These are phyloP conservation scores for Aegilops bicornis DNA, from an alignment of 176 grass and related monocot species.

Conservation along the genomic window DNA sequence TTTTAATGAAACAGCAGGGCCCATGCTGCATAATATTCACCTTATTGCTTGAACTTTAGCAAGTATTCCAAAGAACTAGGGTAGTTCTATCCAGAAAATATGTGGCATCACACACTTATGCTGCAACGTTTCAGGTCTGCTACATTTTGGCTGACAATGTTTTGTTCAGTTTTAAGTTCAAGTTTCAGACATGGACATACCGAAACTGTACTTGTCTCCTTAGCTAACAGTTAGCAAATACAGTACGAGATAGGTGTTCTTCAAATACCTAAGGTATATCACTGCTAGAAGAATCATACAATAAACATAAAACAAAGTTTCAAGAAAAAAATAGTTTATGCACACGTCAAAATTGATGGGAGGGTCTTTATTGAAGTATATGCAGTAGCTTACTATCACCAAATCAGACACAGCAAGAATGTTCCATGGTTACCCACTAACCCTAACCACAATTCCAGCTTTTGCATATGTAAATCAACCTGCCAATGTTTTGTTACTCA, in stretches of 20 bases:
- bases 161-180: neutral
- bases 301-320: neutral
- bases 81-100: neutral
- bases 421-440: neutral
- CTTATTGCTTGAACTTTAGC: too few species aligned
- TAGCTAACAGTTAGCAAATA: neutral
- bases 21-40: too few species aligned
- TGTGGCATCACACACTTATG: too few species aligned
- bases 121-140: neutral
- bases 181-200: neutral
- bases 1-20: neutral
- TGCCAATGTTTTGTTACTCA: neutral
- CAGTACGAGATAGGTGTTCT: neutral
- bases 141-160: neutral
- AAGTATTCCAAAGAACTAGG: neutral
- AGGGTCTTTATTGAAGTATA: constrained; percentile 25
- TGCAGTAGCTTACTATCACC: neutral
- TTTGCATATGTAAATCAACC: neutral
- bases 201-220: neutral
- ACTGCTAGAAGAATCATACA: neutral
- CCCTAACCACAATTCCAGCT: neutral
- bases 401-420: constrained; percentile 27
- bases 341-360: neutral
- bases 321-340: neutral
- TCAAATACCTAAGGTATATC: neutral